Conservation (phyloP, 176 grass and related monocot genomes). For the Eremochloa ophiuroides region DNA sequence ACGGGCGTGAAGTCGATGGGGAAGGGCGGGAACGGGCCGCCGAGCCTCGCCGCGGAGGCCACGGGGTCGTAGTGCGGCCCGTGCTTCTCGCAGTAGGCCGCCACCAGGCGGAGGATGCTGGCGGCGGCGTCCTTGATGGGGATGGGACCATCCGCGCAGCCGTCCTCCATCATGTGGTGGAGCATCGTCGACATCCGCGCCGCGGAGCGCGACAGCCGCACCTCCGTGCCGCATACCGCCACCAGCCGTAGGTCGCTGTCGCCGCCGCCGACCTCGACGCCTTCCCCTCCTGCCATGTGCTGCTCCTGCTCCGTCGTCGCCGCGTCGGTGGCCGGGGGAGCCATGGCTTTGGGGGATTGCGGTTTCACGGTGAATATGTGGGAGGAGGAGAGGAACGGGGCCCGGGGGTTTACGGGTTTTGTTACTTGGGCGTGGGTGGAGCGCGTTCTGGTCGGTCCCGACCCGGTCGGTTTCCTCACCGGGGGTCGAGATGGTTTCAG, state of each 20-base stretch:
- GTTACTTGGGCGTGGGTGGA: too few relatives aligned
- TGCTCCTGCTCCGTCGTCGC: not conserved
- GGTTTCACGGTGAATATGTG: not conserved
- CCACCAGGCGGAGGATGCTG: slow-evolving; percentile 41
- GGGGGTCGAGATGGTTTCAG: too few relatives aligned
- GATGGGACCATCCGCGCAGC: slow-evolving; percentile 40
- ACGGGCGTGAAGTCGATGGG: slow-evolving; percentile 13
- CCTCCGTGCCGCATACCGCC: slow-evolving; percentile 47
- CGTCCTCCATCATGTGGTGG: slow-evolving; percentile 42
- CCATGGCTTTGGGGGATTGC: slow-evolving; percentile 2
- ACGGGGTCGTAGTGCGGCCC: slow-evolving; percentile 35
- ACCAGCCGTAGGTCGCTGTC: slow-evolving; percentile 13
- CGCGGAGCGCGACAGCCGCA: slow-evolving; percentile 27
- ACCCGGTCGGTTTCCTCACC: too few relatives aligned
- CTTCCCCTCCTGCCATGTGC: not conserved
- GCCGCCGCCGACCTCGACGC: not conserved
- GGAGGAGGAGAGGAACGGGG: not conserved
- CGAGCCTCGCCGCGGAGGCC: slow-evolving; percentile 3
- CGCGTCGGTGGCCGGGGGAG: not conserved
- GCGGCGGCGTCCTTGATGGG: slow-evolving; percentile 33
- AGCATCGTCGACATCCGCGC: slow-evolving; percentile 63
- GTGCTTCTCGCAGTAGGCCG: slow-evolving; percentile 64
- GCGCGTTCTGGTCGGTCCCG: too few relatives aligned
- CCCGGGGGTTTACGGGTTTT: too few relatives aligned
- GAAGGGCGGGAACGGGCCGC: slow-evolving; percentile 29